Evolutionary conservation across 2,329 filamentous ascomycete species (phyloP).

Genomic region (Stagonosporopsis tanaceti): DNA sequence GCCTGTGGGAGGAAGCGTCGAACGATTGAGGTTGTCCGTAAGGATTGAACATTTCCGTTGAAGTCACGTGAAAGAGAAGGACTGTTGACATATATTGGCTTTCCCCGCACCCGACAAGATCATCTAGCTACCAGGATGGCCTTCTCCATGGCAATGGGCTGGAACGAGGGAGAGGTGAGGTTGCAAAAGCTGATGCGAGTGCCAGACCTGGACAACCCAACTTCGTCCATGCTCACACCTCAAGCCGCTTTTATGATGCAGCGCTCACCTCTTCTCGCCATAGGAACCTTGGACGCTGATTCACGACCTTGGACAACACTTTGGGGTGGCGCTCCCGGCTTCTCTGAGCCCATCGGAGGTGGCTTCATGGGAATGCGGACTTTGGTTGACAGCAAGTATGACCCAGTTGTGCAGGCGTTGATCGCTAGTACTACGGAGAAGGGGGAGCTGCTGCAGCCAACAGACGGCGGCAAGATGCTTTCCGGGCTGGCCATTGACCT

Average conservation of each 20-base stretch:
- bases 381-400: conserved; percentile 66
- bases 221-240: conserved; percentile 67
- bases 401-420: conserved; percentile 74
- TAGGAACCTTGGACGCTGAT: conserved; percentile 73
- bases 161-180: conserved; percentile 71
- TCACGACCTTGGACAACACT: conserved; percentile 78
- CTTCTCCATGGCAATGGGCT: conserved; percentile 58
- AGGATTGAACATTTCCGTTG: background rate
- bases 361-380: conserved; percentile 70
- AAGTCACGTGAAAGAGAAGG: background rate
- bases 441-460: conserved; percentile 4
- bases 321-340: conserved; percentile 77
- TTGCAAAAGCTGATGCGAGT: conserved; percentile 70
- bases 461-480: conserved; percentile 59
- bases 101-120: background rate
- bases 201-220: conserved; percentile 71
- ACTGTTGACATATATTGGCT: no score
- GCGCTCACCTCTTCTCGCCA: conserved; percentile 71
- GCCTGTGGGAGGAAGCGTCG: background rate
- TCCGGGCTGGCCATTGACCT: conserved; percentile 70
- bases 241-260: conserved; percentile 68
- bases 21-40: background rate
- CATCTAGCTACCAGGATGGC: conserved; percentile 42
- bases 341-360: conserved; percentile 69
- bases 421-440: background rate